These are phyloP conservation scores for Ceratobasidium sp. DNA, from an alignment of 1,284 basidiomycete species.

Conservation along the genomic window DNA sequence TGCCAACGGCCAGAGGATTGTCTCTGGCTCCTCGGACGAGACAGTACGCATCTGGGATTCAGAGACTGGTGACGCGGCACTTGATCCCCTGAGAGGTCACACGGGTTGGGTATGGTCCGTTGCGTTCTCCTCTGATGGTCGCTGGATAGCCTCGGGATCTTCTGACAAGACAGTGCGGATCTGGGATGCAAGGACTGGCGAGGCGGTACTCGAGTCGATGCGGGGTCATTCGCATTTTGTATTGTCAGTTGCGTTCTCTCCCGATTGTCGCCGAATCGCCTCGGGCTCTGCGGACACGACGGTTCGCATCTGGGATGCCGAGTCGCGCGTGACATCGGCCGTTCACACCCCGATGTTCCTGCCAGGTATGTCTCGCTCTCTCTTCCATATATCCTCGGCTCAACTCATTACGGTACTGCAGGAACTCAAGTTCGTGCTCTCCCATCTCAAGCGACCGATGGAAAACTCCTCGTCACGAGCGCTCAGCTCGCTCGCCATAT, in stretches of 20 bases:
- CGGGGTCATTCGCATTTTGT: neutral
- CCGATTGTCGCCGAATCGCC: neutral
- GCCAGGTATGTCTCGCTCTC: too few species aligned
- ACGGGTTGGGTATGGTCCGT: slow-evolving; percentile 86
- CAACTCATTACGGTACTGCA: too few species aligned
- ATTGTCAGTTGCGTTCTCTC: neutral
- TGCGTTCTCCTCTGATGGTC: slow-evolving; percentile 88
- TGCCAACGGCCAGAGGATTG: slow-evolving; percentile 81
- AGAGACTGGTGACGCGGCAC: slow-evolving; percentile 72
- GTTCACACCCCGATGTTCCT: too few species aligned
- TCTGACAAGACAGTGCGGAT: slow-evolving; percentile 89
- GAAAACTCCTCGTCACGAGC: too few species aligned
- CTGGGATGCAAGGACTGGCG: slow-evolving; percentile 71
- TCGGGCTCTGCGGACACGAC: neutral
- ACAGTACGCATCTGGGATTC: slow-evolving; percentile 92
- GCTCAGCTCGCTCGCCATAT: neutral
- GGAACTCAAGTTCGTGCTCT: too few species aligned
- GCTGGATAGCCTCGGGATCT: slow-evolving; percentile 82
- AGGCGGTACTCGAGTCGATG: neutral
- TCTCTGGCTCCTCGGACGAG: slow-evolving; percentile 91
- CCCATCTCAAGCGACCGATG: too few species aligned
- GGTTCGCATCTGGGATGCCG: too few species aligned
- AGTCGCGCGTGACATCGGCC: too few species aligned
- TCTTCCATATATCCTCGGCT: too few species aligned
- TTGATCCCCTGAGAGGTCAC: slow-evolving; percentile 81